Evolutionary conservation across 495 filamentous ascomycete genomes (phyloP).

Genomic region (Annulohypoxylon bovei): DNA sequence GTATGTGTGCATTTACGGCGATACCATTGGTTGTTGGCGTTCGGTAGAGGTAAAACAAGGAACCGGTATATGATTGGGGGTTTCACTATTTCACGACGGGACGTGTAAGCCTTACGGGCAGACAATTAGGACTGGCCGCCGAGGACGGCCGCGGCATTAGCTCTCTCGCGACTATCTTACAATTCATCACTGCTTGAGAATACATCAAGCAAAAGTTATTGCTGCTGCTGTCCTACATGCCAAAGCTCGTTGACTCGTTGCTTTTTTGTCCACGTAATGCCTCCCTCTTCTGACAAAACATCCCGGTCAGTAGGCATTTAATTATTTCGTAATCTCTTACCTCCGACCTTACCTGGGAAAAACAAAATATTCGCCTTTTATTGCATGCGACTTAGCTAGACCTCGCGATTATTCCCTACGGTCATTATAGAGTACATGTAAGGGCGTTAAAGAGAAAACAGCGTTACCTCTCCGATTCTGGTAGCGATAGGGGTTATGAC

Average conservation of each 20-base stretch:
- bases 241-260: conserved; percentile 15
- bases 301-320: conserved; percentile 51
- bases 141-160: neutral
- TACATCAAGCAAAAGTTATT: conserved; percentile 14
- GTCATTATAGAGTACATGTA: conserved; percentile 45
- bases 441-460: conserved; percentile 12
- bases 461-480: conserved; percentile 45
- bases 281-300: conserved; percentile 2
- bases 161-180: conserved; percentile 33
- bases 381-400: conserved; percentile 32
- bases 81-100: conserved; percentile 11
- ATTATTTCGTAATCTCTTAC: conserved; percentile 62
- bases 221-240: conserved; percentile 23
- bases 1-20: conserved; percentile 46
- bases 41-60: conserved; percentile 34
- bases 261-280: conserved; percentile 34
- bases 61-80: neutral
- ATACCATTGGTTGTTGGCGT: conserved; percentile 49
- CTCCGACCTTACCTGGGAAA: conserved; percentile 72
- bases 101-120: neutral
- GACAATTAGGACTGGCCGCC: neutral
- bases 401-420: conserved; percentile 35
- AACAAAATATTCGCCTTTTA: conserved; percentile 30
- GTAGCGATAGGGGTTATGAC: conserved; percentile 9
- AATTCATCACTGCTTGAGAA: conserved; percentile 29